phyloP scores from a whole-genome alignment of 257 asterid species.

The Nyctanthes arbortristis region DNA sequence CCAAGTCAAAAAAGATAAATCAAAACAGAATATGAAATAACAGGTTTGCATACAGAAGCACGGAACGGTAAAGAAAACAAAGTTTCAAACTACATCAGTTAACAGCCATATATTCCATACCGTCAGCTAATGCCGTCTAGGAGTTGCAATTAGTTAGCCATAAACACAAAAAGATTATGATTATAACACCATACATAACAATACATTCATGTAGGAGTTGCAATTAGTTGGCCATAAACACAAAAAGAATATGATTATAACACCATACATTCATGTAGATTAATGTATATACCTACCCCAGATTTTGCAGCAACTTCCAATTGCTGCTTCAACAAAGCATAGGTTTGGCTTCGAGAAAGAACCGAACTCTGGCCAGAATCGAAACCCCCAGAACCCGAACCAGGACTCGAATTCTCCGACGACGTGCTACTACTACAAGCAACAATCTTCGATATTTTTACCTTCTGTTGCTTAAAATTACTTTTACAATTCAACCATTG shows the following conservation, averaged over 20 bases:
- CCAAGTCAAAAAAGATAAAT: too few relatives aligned
- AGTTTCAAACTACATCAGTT: too few relatives aligned
- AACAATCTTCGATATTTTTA: slow-evolving; percentile 35
- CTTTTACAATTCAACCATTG: slow-evolving; percentile 21
- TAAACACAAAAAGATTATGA: too few relatives aligned
- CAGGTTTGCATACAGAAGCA: too few relatives aligned
- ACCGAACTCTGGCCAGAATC: slow-evolving; percentile 40
- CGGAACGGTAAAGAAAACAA: too few relatives aligned
- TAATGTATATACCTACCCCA: slow-evolving; percentile 56
- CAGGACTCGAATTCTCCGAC: slow-evolving; percentile 34
- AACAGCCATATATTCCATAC: too few relatives aligned
- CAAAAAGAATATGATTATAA: not conserved
- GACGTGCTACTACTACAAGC: slow-evolving; percentile 58
- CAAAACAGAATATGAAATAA: too few relatives aligned
- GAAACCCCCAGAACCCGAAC: slow-evolving; percentile 35
- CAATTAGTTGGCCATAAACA: not conserved
- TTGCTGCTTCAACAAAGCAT: slow-evolving; percentile 77
- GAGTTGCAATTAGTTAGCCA: too few relatives aligned
- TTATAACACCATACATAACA: too few relatives aligned
- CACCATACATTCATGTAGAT: too few relatives aligned
- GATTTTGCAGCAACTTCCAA: slow-evolving; percentile 80
- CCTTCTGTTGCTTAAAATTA: slow-evolving; percentile 5
- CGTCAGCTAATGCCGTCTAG: too few relatives aligned
- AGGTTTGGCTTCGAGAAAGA: slow-evolving; percentile 62
- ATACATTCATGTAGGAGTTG: too few relatives aligned